A percentile compares a stretch with the other conserved stretches of the same genome.
These are phyloP conservation scores for Colletotrichum theobromicola DNA, from an alignment of 2,329 filamentous ascomycete species.

Conservation along the genomic window DNA sequence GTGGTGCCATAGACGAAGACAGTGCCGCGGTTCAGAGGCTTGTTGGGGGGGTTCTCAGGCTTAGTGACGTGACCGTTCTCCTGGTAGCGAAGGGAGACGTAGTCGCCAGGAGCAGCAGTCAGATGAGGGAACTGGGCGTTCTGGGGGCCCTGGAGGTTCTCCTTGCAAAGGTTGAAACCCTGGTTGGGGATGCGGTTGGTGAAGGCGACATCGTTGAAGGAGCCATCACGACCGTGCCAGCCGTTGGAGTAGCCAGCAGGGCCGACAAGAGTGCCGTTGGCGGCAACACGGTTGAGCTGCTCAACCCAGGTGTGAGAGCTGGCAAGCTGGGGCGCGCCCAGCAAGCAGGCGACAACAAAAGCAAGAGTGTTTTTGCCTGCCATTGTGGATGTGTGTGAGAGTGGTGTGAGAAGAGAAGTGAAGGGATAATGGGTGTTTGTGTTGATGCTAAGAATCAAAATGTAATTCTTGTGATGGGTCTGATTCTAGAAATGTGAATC, in stretches of 20 bases:
- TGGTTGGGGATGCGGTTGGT: conserved; percentile 67
- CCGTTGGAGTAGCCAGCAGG: conserved; percentile 77
- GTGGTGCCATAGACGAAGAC: conserved; percentile 77
- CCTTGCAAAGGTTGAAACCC: conserved; percentile 29
- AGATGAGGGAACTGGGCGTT: conserved; percentile 63
- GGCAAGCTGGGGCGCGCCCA: conserved; percentile 26
- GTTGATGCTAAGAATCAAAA: neutral
- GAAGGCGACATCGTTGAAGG: conserved; percentile 63
- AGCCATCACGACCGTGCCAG: conserved; percentile 63
- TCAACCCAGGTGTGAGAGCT: conserved; percentile 85
- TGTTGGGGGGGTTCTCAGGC: conserved; percentile 59
- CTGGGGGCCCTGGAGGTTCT: neutral
- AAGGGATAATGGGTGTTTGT: neutral
- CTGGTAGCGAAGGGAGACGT: conserved; percentile 69
- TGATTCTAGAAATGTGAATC: neutral
- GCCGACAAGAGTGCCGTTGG: conserved; percentile 76
- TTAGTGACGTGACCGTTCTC: conserved; percentile 80
- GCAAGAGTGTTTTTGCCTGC: conserved; percentile 19
- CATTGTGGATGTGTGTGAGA: neutral
- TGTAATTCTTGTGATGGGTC: neutral
- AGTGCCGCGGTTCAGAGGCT: conserved; percentile 71
- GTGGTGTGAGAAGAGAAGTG: neutral
- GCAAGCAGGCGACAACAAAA: conserved; percentile 36
- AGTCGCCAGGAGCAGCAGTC: conserved; percentile 62
- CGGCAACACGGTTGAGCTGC: conserved; percentile 71